A percentile compares a stretch with the other conserved stretches of the same genome.
Conservation (phyloP, 768 basidiomycete species). For the Baorangia bicolor region DNA sequence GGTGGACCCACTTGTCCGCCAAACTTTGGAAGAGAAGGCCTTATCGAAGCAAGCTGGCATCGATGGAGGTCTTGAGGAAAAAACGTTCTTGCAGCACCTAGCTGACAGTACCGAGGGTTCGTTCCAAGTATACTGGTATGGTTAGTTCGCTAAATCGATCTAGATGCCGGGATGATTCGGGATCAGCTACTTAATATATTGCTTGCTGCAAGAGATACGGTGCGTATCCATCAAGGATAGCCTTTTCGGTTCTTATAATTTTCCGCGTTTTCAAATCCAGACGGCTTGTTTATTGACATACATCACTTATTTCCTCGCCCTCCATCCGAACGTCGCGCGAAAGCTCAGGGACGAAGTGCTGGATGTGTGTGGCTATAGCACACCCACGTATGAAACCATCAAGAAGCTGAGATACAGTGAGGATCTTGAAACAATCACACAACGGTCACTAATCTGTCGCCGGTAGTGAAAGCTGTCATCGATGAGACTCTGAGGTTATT, state of each 20-base stretch:
- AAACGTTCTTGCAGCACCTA: constrained; percentile 67
- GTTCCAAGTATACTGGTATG: constrained; percentile 10
- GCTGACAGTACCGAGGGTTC: constrained; percentile 63
- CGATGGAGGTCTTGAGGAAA: constrained; percentile 43
- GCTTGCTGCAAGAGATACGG: constrained; percentile 77
- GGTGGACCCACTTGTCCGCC: constrained; percentile 63
- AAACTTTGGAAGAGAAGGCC: constrained; percentile 48
- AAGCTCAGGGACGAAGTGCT: constrained; percentile 62
- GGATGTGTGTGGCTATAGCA: constrained; percentile 47
- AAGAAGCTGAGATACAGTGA: constrained; percentile 65
- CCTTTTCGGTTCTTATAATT: neutral
- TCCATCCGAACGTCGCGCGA: constrained; percentile 54
- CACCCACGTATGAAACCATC: constrained; percentile 57
- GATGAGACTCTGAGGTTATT: constrained; percentile 78
- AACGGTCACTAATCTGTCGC: constrained; percentile 2
- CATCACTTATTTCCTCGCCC: constrained; percentile 66
- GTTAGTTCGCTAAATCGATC: constrained; percentile 8
- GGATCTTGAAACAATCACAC: constrained; percentile 16
- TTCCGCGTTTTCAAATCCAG: constrained; percentile 32
- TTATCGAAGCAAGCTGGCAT: constrained; percentile 39
- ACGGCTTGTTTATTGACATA: constrained; percentile 71
- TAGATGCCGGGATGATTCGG: constrained; percentile 65
- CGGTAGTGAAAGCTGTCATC: constrained; percentile 67
- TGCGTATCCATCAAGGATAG: constrained; percentile 30
- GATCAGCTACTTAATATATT: constrained; percentile 79